Base-by-base conservation (phyloP, 768 basidiomycete genomes). In the Psilocybe subaeruginosa region DNA sequence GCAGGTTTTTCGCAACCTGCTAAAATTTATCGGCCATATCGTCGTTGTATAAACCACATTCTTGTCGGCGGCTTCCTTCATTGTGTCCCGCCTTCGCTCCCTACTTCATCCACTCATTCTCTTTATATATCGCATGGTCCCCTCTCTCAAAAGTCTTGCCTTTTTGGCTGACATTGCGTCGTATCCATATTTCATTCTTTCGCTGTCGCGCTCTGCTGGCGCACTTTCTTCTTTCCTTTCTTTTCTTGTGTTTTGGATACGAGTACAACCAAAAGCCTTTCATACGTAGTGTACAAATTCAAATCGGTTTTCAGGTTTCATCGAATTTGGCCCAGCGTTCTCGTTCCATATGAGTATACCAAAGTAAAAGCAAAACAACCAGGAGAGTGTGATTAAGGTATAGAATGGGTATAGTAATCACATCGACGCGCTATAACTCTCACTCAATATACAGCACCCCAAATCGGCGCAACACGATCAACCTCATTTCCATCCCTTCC, bases 401-500 rank as follows among this genome's bases (percentile, higher is more conserved):
- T 33, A 53, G 5, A 31, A 37, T 23, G 4, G 16, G 51, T 17
- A 53, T 19, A 23, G 17, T 29, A 23, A 17, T 31, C 51, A 53
- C 30, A 12, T 27, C 33, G 33, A 35, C 33, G 33, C 33, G 0
- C 33, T 35, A 11, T 6, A 43, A 0, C 5, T 23, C 23, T 23
- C 2, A 17, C 19, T 69, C 35, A 73, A 47, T 72, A 72, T 5
- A 62, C 67, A 33, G 70, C 71, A 12, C 72, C 74, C 75, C 75
- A 76, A 27, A 76, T 65, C 37, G 71, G 71, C 29, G 68, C 72
- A 16, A 72, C 35, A 7, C 72, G 68, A 61, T 76, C 72, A 19
- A 77, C 64, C 56, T 72, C 74, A 45, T 72, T 64, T 51, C 70
- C 73, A 46, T 61, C 64, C 29, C 74, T 63, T 23, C 74, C 74